Evolutionary conservation across 1,139 yeast species (phyloP), one percentile per base, ranked within the genome.

Genomic region (Candida smagusa): DNA sequence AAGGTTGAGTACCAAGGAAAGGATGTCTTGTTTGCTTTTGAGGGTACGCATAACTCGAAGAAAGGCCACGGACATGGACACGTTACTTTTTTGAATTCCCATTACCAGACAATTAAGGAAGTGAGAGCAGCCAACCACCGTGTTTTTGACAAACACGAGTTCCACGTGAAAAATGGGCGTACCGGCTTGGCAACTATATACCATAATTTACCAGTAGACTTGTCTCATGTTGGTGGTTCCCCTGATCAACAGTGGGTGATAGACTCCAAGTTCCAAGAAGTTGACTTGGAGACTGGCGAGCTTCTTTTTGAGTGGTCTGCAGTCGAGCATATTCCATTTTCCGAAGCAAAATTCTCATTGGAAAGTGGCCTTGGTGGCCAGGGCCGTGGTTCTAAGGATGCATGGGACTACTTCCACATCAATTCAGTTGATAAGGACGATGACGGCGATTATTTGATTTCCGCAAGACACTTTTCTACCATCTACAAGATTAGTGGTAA

Each of bases 351-450:
- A 27, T 44, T 58, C 12, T 50, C 58, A 1, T 42, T 61, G 19
- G 50, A 49, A 19, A 47, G 56, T 13, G 62, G 61, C 4, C 56
- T 57, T 12, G 63, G 63, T 4, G 69, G 65, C 11, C 42, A 53
- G 21, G 71, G 69, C 1, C 49, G 42, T 38, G 55, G 58, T 32
- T 59, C 68, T 6, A 51, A 59, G 36, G 61, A 57, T 42, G 70
- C 72, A 5, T 66, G 69, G 67, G 72, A 66, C 42, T 66, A 61
- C 43, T 63, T 66, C 55, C 72, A 66, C 42, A 63, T 65, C 42
- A 66, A 66, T 38, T 65, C 72, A 1, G 66, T 65, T 26, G 70
- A 65, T 38, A 66, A 66, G 41, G 68, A 65, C 45, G 58, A 48
- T 9, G 44, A 60, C 31, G 71, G 70, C 9, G 59, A 65, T 42